Percentiles rank a stretch among this genome's conserved stretches.
phyloP scores from a whole-genome alignment of 2,329 filamentous ascomycete genomes.

The Rutstroemia sp. region DNA sequence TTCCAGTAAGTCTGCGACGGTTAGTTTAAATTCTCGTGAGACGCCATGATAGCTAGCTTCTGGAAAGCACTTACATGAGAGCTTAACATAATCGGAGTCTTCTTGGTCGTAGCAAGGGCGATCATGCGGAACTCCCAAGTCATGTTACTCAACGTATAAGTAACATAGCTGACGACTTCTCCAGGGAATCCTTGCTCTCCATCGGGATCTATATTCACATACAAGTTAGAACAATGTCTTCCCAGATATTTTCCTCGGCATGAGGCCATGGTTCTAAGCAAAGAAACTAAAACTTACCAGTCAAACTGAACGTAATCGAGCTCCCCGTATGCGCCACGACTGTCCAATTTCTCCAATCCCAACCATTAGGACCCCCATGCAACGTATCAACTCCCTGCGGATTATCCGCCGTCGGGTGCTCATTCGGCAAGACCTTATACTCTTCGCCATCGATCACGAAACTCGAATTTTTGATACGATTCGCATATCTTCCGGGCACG shows the following conservation, averaged over 20 bases:
- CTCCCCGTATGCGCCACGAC: conserved; percentile 56
- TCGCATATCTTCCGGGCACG: conserved; percentile 71
- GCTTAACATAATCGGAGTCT: conserved; percentile 77
- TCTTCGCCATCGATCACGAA: conserved; percentile 58
- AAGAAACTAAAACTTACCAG: conserved; percentile 33
- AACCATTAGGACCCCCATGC: conserved; percentile 63
- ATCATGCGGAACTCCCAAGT: conserved; percentile 69
- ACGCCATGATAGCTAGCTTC: background rate
- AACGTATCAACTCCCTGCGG: conserved; percentile 55
- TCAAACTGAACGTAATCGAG: conserved; percentile 69
- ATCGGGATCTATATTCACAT: conserved; percentile 42
- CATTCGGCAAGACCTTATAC: conserved; percentile 56
- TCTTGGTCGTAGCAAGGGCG: conserved; percentile 62
- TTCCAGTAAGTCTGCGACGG: conserved; percentile 68
- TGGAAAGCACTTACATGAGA: conserved; percentile 36
- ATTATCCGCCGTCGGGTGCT: conserved; percentile 44
- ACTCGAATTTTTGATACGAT: conserved; percentile 71
- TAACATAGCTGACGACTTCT: conserved; percentile 66
- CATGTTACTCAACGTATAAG: conserved; percentile 59
- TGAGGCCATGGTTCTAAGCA: background rate
- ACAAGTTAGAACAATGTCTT: background rate
- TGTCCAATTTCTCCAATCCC: conserved; percentile 64
- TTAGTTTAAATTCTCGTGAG: background rate
- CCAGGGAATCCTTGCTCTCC: conserved; percentile 73
- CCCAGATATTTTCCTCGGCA: background rate